Percentiles rank a stretch among this genome's conserved stretches.
Conservation (phyloP, 2,329 filamentous ascomycete genomes). For the Iodosphaeria phyllophila region DNA sequence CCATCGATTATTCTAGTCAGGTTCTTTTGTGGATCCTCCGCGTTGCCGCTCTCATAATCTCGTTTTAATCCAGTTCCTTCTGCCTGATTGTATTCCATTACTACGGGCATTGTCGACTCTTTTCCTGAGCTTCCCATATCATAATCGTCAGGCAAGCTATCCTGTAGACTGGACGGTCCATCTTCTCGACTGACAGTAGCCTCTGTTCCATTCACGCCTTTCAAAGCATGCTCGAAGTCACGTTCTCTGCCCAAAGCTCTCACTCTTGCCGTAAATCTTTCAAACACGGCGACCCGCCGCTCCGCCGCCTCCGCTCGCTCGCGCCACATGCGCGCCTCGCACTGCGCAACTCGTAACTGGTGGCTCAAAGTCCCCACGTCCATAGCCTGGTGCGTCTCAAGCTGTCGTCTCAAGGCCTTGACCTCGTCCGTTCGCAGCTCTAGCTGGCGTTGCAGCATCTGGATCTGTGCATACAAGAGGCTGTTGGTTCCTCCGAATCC, state of each 20-base stretch:
- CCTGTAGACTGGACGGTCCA: no score
- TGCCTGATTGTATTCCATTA: no score
- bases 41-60: no score
- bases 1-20: no score
- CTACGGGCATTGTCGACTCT: no score
- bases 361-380: constrained; percentile 27
- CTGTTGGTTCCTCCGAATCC: constrained; percentile 13
- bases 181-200: no score
- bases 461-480: constrained; percentile 27
- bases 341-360: constrained; percentile 23
- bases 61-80: no score
- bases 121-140: no score
- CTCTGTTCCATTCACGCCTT: not conserved
- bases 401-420: constrained; percentile 21
- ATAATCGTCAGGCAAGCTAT: no score
- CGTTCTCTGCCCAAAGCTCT: constrained; percentile 6
- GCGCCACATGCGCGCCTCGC: constrained; percentile 30
- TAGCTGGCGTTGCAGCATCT: constrained; percentile 27
- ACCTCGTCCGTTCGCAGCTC: constrained; percentile 25
- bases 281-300: constrained; percentile 26
- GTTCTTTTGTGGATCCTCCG: no score
- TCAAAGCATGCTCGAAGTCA: no score
- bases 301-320: constrained; percentile 36
- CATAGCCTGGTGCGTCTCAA: constrained; percentile 23
- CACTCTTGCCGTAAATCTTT: constrained; percentile 20